Base-by-base conservation (phyloP, 805 yeast species). In the Suhomyces kilbournensis region DNA sequence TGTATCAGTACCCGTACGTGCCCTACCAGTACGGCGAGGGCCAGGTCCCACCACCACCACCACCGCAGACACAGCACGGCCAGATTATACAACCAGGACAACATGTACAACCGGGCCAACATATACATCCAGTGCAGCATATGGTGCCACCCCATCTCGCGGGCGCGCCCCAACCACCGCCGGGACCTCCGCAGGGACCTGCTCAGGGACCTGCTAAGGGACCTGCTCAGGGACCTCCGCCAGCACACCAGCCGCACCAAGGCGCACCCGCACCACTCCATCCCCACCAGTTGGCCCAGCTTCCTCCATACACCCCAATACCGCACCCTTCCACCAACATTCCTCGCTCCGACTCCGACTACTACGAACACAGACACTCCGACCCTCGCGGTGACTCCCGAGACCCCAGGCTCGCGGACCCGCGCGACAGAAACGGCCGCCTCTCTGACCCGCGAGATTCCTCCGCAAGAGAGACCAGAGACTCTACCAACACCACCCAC, bases 341-440 rank as follows among this genome's bases (percentile, higher is more conserved):
- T n/a, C 32, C 32, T 25, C 45, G 14, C 44, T 34, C 26, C 54
- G 23, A 38, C 17, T 38, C 15, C 42, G 42, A 38, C 23, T 19
- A 38, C 23, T 38, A 48, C 9, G 35, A 9, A 35, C 46, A 47
- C 30, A 40, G 47, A 40, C 51, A 44, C 9, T 49, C 43, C 43
- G 52, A 48, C 9, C 55, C 48, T 47, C 34, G 46, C 55, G 44
- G 40, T 38, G 35, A 30, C 49, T 25, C 48, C 50, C 15, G 26
- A 28, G 28, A 25, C 50, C 48, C 39, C 28, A 14, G 38, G 46
- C 25, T 10, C 50, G 30, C 32, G 45, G 30, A n/a, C 28, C 39
- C 25, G 35, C 15, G 30, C 48, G 28, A 25, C 47, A 43, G 46
- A 14, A 43, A 10, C 44, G 44, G 44, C 44, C 44, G 22, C 4